A percentile compares a stretch with the other conserved stretches of the same genome.
These are phyloP conservation scores for Magnaporthiopsis incrustans DNA, from an alignment of 2,329 filamentous ascomycete genomes.

Conservation along the genomic window DNA sequence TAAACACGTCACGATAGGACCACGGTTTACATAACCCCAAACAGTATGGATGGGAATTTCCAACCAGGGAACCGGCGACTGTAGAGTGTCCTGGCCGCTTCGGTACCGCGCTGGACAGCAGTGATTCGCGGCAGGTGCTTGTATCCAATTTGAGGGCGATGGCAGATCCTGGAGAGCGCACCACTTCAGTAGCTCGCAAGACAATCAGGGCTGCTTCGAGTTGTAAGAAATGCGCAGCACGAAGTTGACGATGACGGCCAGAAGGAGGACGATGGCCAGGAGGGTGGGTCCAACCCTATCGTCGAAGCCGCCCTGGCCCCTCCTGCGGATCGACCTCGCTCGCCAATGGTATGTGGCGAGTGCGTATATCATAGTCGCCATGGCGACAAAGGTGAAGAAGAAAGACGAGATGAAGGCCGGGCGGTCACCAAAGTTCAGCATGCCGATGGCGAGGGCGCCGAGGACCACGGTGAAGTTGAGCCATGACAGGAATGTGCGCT, in stretches of 20 bases:
- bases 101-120: no score
- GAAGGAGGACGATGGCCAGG: conserved; percentile 74
- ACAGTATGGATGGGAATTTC: not conserved
- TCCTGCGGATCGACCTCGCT: conserved; percentile 81
- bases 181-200: not conserved
- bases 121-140: not conserved
- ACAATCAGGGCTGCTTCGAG: conserved; percentile 1
- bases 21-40: not conserved
- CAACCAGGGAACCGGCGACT: not conserved
- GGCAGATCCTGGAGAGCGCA: not conserved
- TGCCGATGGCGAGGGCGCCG: conserved; percentile 88
- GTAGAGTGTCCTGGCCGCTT: not conserved
- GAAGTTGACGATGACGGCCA: conserved; percentile 95
- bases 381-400: conserved; percentile 87
- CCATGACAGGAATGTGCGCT: conserved; percentile 98
- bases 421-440: conserved; percentile 95
- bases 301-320: conserved; percentile 93
- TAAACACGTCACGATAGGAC: not conserved
- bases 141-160: not conserved
- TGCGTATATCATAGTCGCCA: conserved; percentile 93
- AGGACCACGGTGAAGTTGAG: conserved; percentile 99
- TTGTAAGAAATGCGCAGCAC: conserved; percentile 61
- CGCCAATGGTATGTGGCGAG: conserved; percentile 95
- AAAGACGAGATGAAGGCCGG: conserved; percentile 91
- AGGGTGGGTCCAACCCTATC: conserved; percentile 92